A percentile compares a stretch with the other conserved stretches of the same genome.
Conservation (phyloP, 2,329 filamentous ascomycete genomes). For the Plectosphaerella cucumerina region DNA sequence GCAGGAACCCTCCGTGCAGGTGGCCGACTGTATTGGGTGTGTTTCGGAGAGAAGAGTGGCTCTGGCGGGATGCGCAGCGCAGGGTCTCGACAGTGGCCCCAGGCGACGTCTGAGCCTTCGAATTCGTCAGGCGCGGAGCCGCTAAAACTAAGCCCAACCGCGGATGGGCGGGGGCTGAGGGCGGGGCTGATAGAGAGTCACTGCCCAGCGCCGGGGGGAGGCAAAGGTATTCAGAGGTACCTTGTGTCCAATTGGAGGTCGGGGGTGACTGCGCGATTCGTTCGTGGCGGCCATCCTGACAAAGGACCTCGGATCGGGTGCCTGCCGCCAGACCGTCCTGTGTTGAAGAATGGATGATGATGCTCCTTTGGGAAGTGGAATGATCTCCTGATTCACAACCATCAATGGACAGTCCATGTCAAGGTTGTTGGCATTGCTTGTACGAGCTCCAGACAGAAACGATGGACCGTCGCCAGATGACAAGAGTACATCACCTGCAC, state of each 20-base stretch:
- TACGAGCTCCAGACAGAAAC: too few relatives aligned
- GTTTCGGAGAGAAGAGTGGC: conserved; percentile 10
- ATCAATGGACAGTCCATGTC: too few relatives aligned
- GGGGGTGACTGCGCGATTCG: not conserved
- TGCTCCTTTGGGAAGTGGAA: too few relatives aligned
- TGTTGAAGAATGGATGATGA: too few relatives aligned
- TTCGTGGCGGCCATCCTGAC: not conserved
- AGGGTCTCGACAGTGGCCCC: not conserved
- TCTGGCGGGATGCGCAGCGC: not conserved
- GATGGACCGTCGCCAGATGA: too few relatives aligned
- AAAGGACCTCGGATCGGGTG: not conserved
- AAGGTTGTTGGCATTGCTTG: too few relatives aligned
- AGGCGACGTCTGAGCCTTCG: not conserved
- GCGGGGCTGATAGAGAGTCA: not conserved
- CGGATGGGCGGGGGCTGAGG: not conserved
- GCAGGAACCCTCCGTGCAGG: conserved; percentile 4
- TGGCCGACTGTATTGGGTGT: conserved; percentile 12
- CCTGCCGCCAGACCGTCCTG: too few relatives aligned
- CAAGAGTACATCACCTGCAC: not conserved
- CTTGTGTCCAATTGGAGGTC: not conserved
- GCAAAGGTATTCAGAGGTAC: not conserved
- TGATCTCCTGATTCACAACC: too few relatives aligned
- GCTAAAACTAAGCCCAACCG: not conserved
- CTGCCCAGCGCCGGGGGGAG: too few relatives aligned
- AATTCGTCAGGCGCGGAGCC: not conserved